Conservation (phyloP, 768 basidiomycete genomes). For the Pleurotus tuber-regium region DNA sequence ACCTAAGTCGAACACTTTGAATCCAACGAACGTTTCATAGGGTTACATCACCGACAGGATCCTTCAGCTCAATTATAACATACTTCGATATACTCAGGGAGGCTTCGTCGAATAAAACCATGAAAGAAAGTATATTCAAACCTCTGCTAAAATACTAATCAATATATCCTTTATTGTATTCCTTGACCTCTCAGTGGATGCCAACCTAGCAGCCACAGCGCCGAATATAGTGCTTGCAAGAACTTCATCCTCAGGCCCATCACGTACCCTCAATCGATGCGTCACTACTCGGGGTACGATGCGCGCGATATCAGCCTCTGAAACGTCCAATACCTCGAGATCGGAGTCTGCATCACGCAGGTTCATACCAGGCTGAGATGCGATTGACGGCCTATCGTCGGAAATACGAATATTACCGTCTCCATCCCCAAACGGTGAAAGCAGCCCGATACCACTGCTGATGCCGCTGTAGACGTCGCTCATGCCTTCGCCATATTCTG, state of each 20-base stretch:
- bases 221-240: constrained; percentile 62
- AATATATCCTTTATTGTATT: constrained; percentile 65
- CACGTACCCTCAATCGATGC: constrained; percentile 70
- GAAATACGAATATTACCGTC: no score
- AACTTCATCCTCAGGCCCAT: constrained; percentile 69
- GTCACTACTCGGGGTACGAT: constrained; percentile 72
- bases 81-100: background rate
- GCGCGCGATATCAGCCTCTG: constrained; percentile 72
- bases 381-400: constrained; percentile 2
- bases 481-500: constrained; percentile 7
- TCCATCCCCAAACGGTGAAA: constrained; percentile 7
- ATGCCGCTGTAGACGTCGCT: constrained; percentile 8
- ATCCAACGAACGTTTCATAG: no score
- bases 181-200: constrained; percentile 12
- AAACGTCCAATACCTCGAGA: constrained; percentile 45
- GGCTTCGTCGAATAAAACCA: background rate
- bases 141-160: constrained; percentile 53
- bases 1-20: no score
- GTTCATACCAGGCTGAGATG: background rate
- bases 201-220: constrained; percentile 34
- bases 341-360: background rate
- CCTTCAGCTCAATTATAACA: background rate
- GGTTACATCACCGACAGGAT: no score
- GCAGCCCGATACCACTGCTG: constrained; percentile 6
- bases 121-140: constrained; percentile 23